Percentiles rank a stretch among this genome's conserved stretches.
phyloP scores from a whole-genome alignment of 352 stramenopile species.

The Phytophthora parvispora region DNA sequence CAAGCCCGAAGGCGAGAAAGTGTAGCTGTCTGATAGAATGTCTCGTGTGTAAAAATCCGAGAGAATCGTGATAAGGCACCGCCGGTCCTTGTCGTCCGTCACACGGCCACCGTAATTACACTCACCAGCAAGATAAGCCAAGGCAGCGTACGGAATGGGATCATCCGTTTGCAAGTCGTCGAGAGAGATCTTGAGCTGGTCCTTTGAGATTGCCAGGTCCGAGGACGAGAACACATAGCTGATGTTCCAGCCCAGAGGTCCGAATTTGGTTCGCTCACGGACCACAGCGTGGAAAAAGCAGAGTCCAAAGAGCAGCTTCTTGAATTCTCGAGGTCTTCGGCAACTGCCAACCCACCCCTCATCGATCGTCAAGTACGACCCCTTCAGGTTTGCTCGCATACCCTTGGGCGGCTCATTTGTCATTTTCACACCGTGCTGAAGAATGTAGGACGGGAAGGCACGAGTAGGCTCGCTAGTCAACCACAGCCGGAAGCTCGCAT shows the following conservation, averaged over 20 bases:
- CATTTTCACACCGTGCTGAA: constrained; percentile 97
- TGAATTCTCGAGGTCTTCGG: constrained; percentile 70
- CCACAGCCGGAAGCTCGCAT: constrained; percentile 95
- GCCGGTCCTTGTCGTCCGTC: constrained; percentile 95
- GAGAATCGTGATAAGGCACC: constrained; percentile 88
- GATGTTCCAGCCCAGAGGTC: constrained; percentile 90
- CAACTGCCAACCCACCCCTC: constrained; percentile 81
- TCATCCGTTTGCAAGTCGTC: constrained; percentile 73
- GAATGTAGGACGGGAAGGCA: constrained; percentile 95
- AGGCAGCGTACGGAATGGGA: constrained; percentile 91
- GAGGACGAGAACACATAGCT: constrained; percentile 91
- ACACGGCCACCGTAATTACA: constrained; percentile 97
- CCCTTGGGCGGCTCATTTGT: constrained; percentile 97
- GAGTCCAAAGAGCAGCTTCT: constrained; percentile 87
- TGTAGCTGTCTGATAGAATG: constrained; percentile 82
- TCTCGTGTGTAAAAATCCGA: constrained; percentile 87
- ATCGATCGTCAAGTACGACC: constrained; percentile 90
- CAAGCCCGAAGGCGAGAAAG: constrained; percentile 85
- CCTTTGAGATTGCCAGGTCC: constrained; percentile 87
- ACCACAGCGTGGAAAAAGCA: constrained; percentile 96
- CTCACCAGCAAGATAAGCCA: constrained; percentile 94
- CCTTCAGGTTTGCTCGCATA: constrained; percentile 95
- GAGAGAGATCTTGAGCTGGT: constrained; percentile 88
- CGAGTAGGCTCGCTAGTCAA: constrained; percentile 95
- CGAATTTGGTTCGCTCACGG: constrained; percentile 88